Percentiles rank a stretch among this genome's conserved stretches.
Conservation (phyloP, 441 rosid species). For the Manihot esculenta region DNA sequence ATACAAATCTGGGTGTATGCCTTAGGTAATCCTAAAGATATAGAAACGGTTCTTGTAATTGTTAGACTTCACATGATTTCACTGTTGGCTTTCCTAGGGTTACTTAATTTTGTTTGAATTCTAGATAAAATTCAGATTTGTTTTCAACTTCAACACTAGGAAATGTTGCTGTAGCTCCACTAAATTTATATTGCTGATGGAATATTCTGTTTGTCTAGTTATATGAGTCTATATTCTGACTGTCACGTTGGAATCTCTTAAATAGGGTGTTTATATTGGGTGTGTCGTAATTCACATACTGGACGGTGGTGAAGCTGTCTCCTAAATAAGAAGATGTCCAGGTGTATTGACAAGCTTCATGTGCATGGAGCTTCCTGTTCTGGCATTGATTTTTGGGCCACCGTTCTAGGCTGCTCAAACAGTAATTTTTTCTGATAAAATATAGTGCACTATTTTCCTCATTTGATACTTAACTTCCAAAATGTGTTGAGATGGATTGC, state of each 20-base stretch:
- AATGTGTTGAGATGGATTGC: conserved; percentile 16
- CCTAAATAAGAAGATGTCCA: conserved; percentile 78
- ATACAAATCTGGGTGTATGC: not conserved
- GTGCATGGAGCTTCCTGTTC: conserved; percentile 53
- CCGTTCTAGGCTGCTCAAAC: conserved; percentile 41
- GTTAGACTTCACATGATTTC: conserved; percentile 4
- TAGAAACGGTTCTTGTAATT: conserved; percentile 1
- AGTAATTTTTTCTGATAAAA: conserved; percentile 30
- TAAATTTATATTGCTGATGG: conserved; percentile 31
- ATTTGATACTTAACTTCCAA: conserved; percentile 16
- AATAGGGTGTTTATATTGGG: conserved; percentile 84
- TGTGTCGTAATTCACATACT: conserved; percentile 67
- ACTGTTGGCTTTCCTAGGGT: not conserved
- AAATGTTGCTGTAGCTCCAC: conserved; percentile 25
- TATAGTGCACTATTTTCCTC: conserved; percentile 24
- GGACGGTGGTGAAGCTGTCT: conserved; percentile 79
- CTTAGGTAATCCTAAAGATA: conserved; percentile 4
- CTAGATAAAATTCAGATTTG: conserved; percentile 12
- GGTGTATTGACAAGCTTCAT: conserved; percentile 74
- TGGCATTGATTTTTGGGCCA: conserved; percentile 44
- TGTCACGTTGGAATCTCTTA: conserved; percentile 73
- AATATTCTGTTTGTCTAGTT: conserved; percentile 41
- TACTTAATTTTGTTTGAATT: conserved; percentile 3
- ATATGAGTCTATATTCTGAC: conserved; percentile 52
- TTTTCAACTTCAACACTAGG: conserved; percentile 19